phyloP scores from a whole-genome alignment of 306 rosid genomes.

The Oxytropis ochrocephala region DNA sequence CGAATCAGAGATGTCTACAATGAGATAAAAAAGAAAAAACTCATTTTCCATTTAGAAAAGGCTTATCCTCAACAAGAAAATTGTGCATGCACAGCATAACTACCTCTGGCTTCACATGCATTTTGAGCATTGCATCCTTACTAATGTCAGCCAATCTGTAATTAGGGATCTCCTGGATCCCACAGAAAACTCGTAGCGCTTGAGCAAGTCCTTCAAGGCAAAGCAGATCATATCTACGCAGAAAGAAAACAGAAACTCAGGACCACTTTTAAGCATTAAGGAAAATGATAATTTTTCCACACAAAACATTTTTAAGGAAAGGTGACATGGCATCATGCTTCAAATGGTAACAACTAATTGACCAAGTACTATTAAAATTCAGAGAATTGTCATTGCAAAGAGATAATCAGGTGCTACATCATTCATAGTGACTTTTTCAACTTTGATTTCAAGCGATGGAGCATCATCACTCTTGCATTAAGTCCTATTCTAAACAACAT shows the following conservation, averaged over 20 bases:
- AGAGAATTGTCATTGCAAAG: neutral
- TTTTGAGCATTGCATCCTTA: constrained; percentile 55
- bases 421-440: neutral
- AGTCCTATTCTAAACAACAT: neutral
- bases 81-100: neutral
- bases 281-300: neutral
- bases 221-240: constrained; percentile 75
- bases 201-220: constrained; percentile 94
- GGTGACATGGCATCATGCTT: neutral
- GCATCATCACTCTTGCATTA: neutral
- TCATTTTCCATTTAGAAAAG: constrained; percentile 10
- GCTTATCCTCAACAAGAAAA: neutral
- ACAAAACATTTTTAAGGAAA: neutral
- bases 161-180: constrained; percentile 48
- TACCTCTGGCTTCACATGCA: constrained; percentile 95
- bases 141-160: constrained; percentile 54
- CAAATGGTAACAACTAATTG: neutral
- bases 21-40: neutral
- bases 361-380: neutral
- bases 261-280: neutral
- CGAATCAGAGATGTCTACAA: constrained; percentile 75
- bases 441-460: neutral
- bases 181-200: constrained; percentile 62
- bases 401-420: neutral
- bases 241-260: neutral